These are phyloP conservation scores for Ophiocordyceps camponoti-leonardi DNA, from an alignment of 2,329 filamentous ascomycete species.

Conservation along the genomic window DNA sequence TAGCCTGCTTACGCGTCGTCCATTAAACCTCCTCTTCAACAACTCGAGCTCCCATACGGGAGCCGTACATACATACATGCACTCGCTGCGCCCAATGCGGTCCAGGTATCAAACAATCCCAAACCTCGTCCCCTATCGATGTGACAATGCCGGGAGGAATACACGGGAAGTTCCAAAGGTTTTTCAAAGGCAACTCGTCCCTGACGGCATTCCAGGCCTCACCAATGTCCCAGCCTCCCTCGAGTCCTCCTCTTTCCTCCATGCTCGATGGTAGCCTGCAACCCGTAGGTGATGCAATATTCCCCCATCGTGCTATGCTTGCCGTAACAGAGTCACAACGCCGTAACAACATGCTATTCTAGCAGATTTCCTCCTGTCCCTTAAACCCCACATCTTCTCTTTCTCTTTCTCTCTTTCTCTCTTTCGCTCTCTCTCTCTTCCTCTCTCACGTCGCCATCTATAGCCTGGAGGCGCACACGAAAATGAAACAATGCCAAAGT, in stretches of 20 bases:
- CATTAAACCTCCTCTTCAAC: neutral
- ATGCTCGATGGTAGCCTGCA: neutral
- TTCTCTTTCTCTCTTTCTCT: neutral
- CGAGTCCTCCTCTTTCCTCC: constrained; percentile 2
- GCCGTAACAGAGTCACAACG: constrained; percentile 16
- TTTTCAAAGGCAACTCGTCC: neutral
- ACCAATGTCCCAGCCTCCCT: constrained; percentile 2
- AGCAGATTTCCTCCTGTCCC: constrained; percentile 7
- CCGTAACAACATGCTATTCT: constrained; percentile 16
- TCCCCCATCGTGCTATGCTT: constrained; percentile 5
- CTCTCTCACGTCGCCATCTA: constrained; percentile 7
- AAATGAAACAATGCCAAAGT: constrained; percentile 11
- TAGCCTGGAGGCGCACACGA: constrained; percentile 14
- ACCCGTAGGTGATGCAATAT: constrained; percentile 11
- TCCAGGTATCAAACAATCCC: neutral
- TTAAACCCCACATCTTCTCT: too few species aligned
- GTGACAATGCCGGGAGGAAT: neutral
- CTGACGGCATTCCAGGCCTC: neutral
- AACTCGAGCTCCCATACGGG: neutral
- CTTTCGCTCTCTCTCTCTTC: neutral
- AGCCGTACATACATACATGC: too few species aligned
- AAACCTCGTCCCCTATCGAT: constrained; percentile 1
- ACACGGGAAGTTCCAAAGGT: neutral
- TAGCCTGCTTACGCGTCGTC: too few species aligned
- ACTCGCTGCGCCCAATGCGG: too few species aligned